These are phyloP conservation scores for Echium plantagineum DNA, from an alignment of 257 asterid genomes.

Conservation along the genomic window DNA sequence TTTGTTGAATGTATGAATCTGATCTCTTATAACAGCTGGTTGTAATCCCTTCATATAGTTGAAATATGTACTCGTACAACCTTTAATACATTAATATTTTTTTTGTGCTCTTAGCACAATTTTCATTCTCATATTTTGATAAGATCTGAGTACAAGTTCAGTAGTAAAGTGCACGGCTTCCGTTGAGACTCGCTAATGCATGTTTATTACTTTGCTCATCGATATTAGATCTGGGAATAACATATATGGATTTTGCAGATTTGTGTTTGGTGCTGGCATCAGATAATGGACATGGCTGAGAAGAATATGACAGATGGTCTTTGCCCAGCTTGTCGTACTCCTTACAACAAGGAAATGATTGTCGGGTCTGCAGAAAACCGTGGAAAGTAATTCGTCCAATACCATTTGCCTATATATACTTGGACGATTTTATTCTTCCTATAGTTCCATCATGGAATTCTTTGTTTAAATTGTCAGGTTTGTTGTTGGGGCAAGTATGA, in stretches of 20 bases:
- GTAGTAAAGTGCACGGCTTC: too few relatives aligned
- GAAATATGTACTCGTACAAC: too few relatives aligned
- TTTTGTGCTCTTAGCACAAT: too few relatives aligned
- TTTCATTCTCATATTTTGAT: too few relatives aligned
- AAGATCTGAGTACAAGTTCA: too few relatives aligned
- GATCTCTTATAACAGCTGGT: too few relatives aligned
- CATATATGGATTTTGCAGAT: constrained; percentile 30
- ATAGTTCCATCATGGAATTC: constrained; percentile 8
- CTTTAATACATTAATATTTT: too few relatives aligned
- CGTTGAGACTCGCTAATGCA: too few relatives aligned
- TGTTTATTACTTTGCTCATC: neutral
- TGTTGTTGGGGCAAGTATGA: constrained; percentile 56
- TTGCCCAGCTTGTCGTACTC: constrained; percentile 94
- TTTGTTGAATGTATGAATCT: too few relatives aligned
- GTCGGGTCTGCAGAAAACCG: constrained; percentile 67
- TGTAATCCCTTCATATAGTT: too few relatives aligned
- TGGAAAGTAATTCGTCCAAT: constrained; percentile 39
- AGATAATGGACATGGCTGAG: constrained; percentile 95
- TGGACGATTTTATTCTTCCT: constrained; percentile 3
- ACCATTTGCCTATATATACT: neutral
- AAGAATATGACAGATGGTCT: constrained; percentile 88
- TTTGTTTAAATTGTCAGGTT: constrained; percentile 33
- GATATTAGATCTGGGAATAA: too few relatives aligned
- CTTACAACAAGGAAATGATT: constrained; percentile 94
- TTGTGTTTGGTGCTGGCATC: constrained; percentile 99